These are phyloP conservation scores for Penicillium pancosmium DNA, from an alignment of 495 filamentous ascomycete species.

Conservation along the genomic window DNA sequence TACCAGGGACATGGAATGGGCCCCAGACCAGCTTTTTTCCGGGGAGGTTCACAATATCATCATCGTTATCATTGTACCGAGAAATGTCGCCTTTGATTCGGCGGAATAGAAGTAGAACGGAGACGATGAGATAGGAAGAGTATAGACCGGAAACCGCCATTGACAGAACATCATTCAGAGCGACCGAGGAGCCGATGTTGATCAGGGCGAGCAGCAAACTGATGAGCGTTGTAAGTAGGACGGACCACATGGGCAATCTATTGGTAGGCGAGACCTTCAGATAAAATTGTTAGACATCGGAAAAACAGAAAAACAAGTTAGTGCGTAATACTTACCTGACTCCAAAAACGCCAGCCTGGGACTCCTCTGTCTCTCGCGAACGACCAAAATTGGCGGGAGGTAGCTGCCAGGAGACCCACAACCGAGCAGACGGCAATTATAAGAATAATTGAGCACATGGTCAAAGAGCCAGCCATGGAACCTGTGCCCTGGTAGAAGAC, in stretches of 20 bases:
- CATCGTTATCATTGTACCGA: conserved; percentile 16
- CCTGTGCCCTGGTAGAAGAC: conserved; percentile 49
- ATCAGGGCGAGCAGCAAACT: conserved; percentile 42
- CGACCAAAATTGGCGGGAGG: conserved; percentile 56
- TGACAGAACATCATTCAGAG: conserved; percentile 47
- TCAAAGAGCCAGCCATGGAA: conserved; percentile 41
- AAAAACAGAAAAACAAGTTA: not conserved
- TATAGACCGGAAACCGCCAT: conserved; percentile 42
- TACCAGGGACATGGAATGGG: conserved; percentile 49
- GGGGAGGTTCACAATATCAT: conserved; percentile 23
- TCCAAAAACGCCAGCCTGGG: conserved; percentile 52
- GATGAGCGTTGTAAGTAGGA: conserved; percentile 34
- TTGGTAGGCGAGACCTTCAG: conserved; percentile 11
- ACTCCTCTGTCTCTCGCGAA: conserved; percentile 62
- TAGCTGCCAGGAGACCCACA: conserved; percentile 50
- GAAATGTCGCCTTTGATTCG: conserved; percentile 27
- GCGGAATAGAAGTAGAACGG: conserved; percentile 44
- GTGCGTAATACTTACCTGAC: conserved; percentile 28
- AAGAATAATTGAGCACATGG: conserved; percentile 35
- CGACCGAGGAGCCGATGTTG: conserved; percentile 44
- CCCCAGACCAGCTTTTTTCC: conserved; percentile 46
- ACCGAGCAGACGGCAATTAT: conserved; percentile 38
- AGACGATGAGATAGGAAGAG: conserved; percentile 38
- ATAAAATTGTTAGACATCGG: not conserved
- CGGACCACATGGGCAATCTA: conserved; percentile 25